Evolutionary conservation across 108 stramenopile genomes (phyloP), one percentile per base, ranked within the genome.

Genomic region (Halocafeteria seosinensis): DNA sequence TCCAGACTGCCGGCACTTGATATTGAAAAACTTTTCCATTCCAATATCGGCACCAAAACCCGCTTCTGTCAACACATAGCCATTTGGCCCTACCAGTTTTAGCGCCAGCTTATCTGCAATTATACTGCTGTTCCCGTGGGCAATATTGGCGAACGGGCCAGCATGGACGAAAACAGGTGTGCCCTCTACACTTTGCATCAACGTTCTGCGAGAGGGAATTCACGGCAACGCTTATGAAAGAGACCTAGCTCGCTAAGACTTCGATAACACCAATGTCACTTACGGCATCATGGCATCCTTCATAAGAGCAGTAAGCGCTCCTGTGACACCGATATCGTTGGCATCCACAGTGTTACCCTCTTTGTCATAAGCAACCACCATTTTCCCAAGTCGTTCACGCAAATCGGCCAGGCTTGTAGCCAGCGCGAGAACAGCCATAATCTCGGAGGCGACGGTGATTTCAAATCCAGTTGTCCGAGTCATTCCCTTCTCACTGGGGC

Each of bases 21-120:
- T 94, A 78, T 98, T 92, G 86, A 93, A 93, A 74, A 93, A 94
- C 72, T 98, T 98, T 64, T 93, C 94, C 86, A 88, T 86, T 29
- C 94, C 94, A 75, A 95, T 92, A 68, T 95, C 91, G 8, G 94
- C 85, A 3, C 95, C 95, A 72, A 98, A 98, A 8, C 95, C 93
- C 17, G 93, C 93, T 75, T 98, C 96, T 9, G 93, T 98, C 34
- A 98, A 88, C 37, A 85, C 85, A 62, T 84, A 92, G 33, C 96
- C 96, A 34, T 95, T 90, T 67, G 78, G 55, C 27, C 91, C 94
- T 8, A 84, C 89, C 38, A 92, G 65, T 61, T 87, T 87, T 55
- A 91, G 70, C 3, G 90, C 91, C 52, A 95, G 72, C 71, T 85
- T 79, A 71, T 98, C 96, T 0, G 93, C 93, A n/a, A 98, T 85